Evolutionary conservation across 768 basidiomycete species (phyloP).

Genomic region (Coprinopsis sp.): DNA sequence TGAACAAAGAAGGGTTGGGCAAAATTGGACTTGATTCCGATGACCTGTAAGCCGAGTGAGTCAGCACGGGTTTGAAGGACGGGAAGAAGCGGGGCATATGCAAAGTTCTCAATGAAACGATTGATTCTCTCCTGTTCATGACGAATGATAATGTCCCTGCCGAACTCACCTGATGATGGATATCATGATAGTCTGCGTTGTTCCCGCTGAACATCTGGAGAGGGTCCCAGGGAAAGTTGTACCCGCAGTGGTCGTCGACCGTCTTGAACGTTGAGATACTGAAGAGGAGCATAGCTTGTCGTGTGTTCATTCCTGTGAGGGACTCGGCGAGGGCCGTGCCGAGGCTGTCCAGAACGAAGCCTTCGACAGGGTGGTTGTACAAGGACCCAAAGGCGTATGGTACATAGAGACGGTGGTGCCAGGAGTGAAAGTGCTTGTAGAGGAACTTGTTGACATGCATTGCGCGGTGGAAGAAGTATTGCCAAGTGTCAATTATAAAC

Average conservation of each 20-base stretch:
- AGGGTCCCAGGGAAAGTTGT: slow-evolving; percentile 86
- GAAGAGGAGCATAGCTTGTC: slow-evolving; percentile 86
- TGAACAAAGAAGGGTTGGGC: slow-evolving; percentile 95
- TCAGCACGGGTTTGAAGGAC: slow-evolving; percentile 3
- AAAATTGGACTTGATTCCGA: slow-evolving; percentile 95
- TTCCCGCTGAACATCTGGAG: slow-evolving; percentile 81
- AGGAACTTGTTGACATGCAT: slow-evolving; percentile 91
- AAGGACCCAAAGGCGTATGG: slow-evolving; percentile 96
- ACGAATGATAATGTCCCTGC: no score
- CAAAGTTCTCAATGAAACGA: no score
- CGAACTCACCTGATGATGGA: slow-evolving; percentile 84
- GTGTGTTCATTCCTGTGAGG: slow-evolving; percentile 60
- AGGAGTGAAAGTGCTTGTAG: slow-evolving; percentile 88
- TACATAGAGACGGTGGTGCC: slow-evolving; percentile 94
- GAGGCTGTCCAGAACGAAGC: slow-evolving; percentile 81
- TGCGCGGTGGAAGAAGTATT: slow-evolving; percentile 90
- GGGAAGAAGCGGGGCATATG: background rate
- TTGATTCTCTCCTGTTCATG: no score
- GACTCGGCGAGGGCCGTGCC: slow-evolving; percentile 77
- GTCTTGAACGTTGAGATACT: slow-evolving; percentile 83
- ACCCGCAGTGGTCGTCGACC: slow-evolving; percentile 95
- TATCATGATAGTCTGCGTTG: slow-evolving; percentile 96
- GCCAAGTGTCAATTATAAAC: slow-evolving; percentile 95
- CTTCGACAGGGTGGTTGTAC: slow-evolving; percentile 97
- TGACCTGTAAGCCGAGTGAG: slow-evolving; percentile 31